Evolutionary conservation across 176 grass and related monocot genomes (phyloP), one percentile per base, ranked within the genome.

Genomic region (Leersia perrieri): DNA sequence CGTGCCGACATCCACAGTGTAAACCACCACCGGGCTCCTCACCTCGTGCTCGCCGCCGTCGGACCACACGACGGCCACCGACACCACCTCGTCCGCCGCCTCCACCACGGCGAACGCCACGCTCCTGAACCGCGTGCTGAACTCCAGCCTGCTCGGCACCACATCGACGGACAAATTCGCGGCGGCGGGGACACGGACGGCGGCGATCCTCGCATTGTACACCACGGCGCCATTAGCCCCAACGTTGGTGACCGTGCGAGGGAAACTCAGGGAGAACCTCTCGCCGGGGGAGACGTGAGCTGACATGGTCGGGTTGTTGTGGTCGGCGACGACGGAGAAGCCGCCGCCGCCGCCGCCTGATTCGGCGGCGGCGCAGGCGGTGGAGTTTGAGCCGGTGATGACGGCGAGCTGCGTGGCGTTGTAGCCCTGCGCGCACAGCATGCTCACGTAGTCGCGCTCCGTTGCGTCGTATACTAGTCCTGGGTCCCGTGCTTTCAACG

Each of bases 251-350:
- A 89, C 86, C 0, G 74, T 67, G 23, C 90, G 83, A 1, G 70
- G 75, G 69, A 92, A 92, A 1, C 4, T 11, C 11, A 40, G 25
- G 20, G 5, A 42, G 63, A 92, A 87, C 29, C 34, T 34, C 57
- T 58, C 66, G 4, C 62, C 22, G 0, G 63, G 10, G 0, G 1
- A 6, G 3, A 72, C 78, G 14, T 8, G 61, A 3, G 73, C 41
- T 3, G 74, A 66, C 86, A 92, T 92, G 11, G 90, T 88, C 14
- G 90, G 90, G 39, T 92, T 85, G 77, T 88, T 92, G 31, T 88
- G 86, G 62, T 82, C 81, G 20, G 9, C 38, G 30, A 45, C 28
- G 9, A n/a, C n/a, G n/a, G n/a, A n/a, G n/a, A 36, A 20, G 31
- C 66, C 47, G 12, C 5, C 11, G 12, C 31, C 3, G 31, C 66